Evolutionary conservation across 2,329 filamentous ascomycete genomes (phyloP).

Genomic region (Ilyonectria robusta): DNA sequence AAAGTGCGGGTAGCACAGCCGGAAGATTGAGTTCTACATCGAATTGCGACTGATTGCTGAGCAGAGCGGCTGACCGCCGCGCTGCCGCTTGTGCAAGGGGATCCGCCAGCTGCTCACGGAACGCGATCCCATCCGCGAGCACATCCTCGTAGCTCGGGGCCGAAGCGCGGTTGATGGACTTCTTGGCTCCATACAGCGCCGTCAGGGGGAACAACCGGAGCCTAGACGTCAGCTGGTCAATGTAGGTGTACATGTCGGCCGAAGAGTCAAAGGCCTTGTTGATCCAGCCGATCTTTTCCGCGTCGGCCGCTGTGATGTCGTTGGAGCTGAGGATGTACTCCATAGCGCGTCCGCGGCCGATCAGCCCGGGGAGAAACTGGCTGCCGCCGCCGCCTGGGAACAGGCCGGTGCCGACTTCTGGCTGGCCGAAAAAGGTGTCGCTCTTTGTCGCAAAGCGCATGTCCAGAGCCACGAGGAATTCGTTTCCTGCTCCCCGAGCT

Average conservation of each 20-base stretch:
- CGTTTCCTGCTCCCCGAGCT: conserved; percentile 18
- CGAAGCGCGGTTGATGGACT: conserved; percentile 2
- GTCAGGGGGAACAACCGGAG: conserved; percentile 5
- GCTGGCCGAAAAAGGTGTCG: conserved; percentile 6
- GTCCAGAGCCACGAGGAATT: conserved; percentile 8
- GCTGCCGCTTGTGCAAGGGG: background rate
- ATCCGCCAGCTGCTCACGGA: background rate
- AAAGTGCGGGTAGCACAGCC: background rate
- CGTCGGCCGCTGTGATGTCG: background rate
- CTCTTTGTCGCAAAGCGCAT: conserved; percentile 18
- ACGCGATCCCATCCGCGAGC: background rate
- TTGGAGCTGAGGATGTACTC: conserved; percentile 8
- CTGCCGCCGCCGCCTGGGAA: conserved; percentile 10
- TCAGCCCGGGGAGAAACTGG: conserved; percentile 3
- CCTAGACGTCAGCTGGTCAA: background rate
- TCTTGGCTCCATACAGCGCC: background rate
- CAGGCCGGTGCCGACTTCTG: conserved; percentile 8
- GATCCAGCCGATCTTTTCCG: conserved; percentile 13
- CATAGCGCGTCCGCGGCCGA: conserved; percentile 7
- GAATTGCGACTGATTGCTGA: background rate
- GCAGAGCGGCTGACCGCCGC: background rate
- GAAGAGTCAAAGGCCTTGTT: conserved; percentile 12
- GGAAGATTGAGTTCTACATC: background rate
- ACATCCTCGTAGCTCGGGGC: background rate
- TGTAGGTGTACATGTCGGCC: background rate